Evolutionary conservation across 805 yeast genomes (phyloP).

Genomic region (Candida quercuum): DNA sequence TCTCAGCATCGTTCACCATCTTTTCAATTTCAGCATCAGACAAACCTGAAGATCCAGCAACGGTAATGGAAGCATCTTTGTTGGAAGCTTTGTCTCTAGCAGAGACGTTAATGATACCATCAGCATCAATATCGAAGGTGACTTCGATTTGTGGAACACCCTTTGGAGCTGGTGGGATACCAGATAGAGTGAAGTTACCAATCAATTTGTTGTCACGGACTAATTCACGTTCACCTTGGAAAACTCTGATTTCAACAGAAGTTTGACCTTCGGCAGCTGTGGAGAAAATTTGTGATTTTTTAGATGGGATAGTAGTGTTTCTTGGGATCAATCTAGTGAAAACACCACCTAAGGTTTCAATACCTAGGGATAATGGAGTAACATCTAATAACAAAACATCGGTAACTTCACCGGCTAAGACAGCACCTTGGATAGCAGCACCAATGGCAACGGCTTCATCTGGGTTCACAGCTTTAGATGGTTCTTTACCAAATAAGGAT

Average conservation of each 20-base stretch:
- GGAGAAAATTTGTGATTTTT: conserved; percentile 67
- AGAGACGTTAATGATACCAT: conserved; percentile 77
- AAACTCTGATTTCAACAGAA: conserved; percentile 73
- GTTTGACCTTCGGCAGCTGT: conserved; percentile 85
- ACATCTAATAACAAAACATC: conserved; percentile 77
- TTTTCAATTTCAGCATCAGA: conserved; percentile 58
- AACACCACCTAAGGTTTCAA: conserved; percentile 78
- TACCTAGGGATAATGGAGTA: conserved; percentile 75
- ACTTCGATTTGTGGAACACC: conserved; percentile 80
- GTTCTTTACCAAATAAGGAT: conserved; percentile 55
- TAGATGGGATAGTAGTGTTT: conserved; percentile 71
- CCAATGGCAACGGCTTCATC: conserved; percentile 89
- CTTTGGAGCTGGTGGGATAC: conserved; percentile 73
- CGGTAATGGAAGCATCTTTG: conserved; percentile 68
- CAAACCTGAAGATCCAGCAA: conserved; percentile 56
- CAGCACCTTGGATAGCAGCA: conserved; percentile 88
- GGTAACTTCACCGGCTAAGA: conserved; percentile 76
- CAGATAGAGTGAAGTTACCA: conserved; percentile 68
- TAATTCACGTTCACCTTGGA: conserved; percentile 76
- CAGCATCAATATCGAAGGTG: conserved; percentile 75
- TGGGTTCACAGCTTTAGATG: conserved; percentile 75
- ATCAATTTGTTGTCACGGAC: conserved; percentile 75
- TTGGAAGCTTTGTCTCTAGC: conserved; percentile 81
- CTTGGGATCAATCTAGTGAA: conserved; percentile 73
- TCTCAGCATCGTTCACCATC: conserved; percentile 57